Conservation (phyloP, 2,329 filamentous ascomycete genomes). For the Penicillium griseofulvum region DNA sequence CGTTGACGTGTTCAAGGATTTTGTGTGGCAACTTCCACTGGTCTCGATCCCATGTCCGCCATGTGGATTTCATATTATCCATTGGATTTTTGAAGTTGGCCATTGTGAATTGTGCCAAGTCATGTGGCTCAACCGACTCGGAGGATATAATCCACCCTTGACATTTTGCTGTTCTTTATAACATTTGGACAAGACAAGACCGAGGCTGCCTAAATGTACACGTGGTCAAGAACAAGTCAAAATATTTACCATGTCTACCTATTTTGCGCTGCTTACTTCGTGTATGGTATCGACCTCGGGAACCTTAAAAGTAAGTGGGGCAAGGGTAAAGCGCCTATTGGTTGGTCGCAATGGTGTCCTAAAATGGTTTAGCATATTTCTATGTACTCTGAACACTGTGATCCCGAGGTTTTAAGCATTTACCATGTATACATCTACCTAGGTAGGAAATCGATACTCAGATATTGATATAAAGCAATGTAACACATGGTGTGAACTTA, state of each 20-base stretch:
- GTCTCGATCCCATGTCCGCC: neutral
- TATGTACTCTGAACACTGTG: neutral
- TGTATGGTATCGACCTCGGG: neutral
- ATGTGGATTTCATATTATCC: conserved; percentile 2
- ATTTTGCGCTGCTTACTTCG: neutral
- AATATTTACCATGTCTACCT: neutral
- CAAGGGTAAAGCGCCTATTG: neutral
- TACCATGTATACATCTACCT: no score
- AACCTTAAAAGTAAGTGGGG: neutral
- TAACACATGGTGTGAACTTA: neutral
- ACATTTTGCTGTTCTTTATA: neutral
- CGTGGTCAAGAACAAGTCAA: neutral
- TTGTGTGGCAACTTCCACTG: conserved; percentile 1
- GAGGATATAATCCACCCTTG: neutral
- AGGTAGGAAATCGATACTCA: no score
- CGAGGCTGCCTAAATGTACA: neutral
- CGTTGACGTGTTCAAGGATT: neutral
- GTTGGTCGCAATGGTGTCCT: neutral
- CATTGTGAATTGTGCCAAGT: neutral
- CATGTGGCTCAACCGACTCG: no score
- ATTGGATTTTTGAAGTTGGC: neutral
- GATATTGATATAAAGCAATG: no score
- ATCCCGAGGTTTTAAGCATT: neutral
- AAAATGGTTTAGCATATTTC: neutral
- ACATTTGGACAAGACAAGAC: neutral